phyloP scores from a whole-genome alignment of 2,329 filamentous ascomycete genomes.

The Fusarium coicis region DNA sequence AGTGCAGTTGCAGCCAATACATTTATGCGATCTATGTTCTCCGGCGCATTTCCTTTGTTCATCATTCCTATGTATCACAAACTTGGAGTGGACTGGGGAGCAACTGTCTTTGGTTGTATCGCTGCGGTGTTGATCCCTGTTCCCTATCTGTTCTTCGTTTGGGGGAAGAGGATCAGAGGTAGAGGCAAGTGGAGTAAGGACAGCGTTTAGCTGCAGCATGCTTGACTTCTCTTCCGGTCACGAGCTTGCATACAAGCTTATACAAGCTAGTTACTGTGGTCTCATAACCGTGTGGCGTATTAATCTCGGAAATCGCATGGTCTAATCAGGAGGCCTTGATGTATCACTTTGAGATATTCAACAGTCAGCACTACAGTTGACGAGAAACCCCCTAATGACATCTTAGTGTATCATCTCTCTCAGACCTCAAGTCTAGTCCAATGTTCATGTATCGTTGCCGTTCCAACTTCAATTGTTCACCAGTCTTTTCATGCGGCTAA shows the following conservation, averaged over 20 bases:
- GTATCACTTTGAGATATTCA: too few species aligned
- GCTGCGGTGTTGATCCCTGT: background rate
- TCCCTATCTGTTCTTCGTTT: background rate
- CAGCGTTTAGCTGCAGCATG: background rate
- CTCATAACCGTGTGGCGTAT: background rate
- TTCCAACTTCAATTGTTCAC: background rate
- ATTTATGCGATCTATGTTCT: conserved; percentile 4
- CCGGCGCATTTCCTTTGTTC: background rate
- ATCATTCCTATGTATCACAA: conserved; percentile 1
- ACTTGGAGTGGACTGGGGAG: conserved; percentile 1
- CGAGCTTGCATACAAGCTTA: rapidly evolving
- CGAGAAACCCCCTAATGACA: background rate
- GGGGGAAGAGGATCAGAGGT: background rate
- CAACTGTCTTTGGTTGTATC: background rate
- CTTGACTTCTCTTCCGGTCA: rapidly evolving
- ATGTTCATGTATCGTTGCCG: background rate
- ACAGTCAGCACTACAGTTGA: background rate
- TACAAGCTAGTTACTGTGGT: too few species aligned
- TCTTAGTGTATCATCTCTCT: rapidly evolving
- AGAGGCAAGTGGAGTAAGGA: background rate
- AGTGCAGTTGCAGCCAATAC: background rate
- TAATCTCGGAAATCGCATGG: too few species aligned
- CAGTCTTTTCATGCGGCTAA: too few species aligned
- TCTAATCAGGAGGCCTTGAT: too few species aligned
- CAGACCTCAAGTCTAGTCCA: rapidly evolving